A percentile compares a stretch with the other conserved stretches of the same genome.
Conservation (phyloP, 305 asterid genomes). For the Fraxinus dipetala region DNA sequence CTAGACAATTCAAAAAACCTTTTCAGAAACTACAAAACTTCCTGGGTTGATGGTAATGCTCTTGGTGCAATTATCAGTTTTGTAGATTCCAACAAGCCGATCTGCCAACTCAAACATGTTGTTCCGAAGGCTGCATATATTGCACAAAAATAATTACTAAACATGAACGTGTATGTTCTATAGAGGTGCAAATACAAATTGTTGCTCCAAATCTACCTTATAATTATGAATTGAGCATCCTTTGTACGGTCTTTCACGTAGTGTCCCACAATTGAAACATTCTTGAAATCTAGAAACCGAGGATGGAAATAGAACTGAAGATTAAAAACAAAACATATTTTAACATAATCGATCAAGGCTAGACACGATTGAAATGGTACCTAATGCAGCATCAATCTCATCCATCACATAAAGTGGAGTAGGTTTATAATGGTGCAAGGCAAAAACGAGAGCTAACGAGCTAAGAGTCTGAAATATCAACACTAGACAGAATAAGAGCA, state of each 20-base stretch:
- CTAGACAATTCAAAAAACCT: conserved; percentile 37
- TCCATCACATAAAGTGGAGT: conserved; percentile 96
- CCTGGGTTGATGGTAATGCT: conserved; percentile 90
- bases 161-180: not conserved
- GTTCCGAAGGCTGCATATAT: conserved; percentile 68
- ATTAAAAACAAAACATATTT: conserved; percentile 1
- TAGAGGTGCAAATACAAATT: not conserved
- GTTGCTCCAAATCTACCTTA: conserved; percentile 46
- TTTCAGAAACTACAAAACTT: conserved; percentile 75
- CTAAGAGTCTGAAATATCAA: conserved; percentile 70
- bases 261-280: conserved; percentile 93
- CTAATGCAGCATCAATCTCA: conserved; percentile 93
- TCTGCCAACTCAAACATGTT: conserved; percentile 96
- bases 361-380: conserved; percentile 30
- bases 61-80: conserved; percentile 95
- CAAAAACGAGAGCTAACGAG: conserved; percentile 89
- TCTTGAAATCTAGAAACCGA: conserved; percentile 64
- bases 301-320: not conserved
- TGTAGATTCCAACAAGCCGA: conserved; percentile 88
- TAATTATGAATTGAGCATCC: conserved; percentile 95
- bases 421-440: conserved; percentile 97
- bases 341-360: not conserved
- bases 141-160: not conserved
- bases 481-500: not conserved
- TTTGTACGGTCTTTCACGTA: conserved; percentile 96